Base-by-base conservation (phyloP, 306 rosid genomes). In the Sindora glabra region DNA sequence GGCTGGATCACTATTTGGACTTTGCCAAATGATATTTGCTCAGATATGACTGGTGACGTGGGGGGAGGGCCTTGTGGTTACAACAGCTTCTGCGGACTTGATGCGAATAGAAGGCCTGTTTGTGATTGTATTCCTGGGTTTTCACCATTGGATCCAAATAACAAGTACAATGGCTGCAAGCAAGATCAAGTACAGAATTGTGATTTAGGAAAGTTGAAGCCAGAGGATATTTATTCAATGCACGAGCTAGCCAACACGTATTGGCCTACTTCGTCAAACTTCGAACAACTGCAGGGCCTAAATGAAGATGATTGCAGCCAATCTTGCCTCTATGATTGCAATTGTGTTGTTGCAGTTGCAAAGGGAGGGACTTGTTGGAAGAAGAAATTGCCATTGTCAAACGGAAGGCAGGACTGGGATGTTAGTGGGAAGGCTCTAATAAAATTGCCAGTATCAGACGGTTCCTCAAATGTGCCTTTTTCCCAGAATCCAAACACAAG, bases 371-470 rank as follows among this genome's bases (percentile, higher is more conserved):
- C 23, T 1, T 73, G 86, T 25, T 66, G 73, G 77, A 81, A 77
- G 74, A 81, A 77, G 75, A 81, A 47, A 66, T 17, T 73, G 7
- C 78, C 83, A 9, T 75, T 81, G 32, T 73, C 73, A 0, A 77
- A 74, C 41, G 83, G 86, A 48, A 73, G 78, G 32, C 52, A 22
- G 16, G 60, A 57, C 23, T 2, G 5, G 0, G n/a, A 2, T 15
- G 58, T 33, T 2, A 13, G 2, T 3, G 57, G 56, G 42, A 72
- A 41, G 30, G 48, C 67, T 23, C 48, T 55, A 18, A 17, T 77
- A 37, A 62, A 55, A 59, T 19, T n/a, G n/a, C n/a, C n/a, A n/a
- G n/a, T n/a, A 50, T 21, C 8, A 9, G 45, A 40, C 13, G 10
- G 25, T 10, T 8, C 52, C 17, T 1, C 2, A 15, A 16, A 13